Evolutionary conservation across 2,329 filamentous ascomycete genomes (phyloP), one percentile per base, ranked within the genome.

Genomic region (Helotiales sp.): DNA sequence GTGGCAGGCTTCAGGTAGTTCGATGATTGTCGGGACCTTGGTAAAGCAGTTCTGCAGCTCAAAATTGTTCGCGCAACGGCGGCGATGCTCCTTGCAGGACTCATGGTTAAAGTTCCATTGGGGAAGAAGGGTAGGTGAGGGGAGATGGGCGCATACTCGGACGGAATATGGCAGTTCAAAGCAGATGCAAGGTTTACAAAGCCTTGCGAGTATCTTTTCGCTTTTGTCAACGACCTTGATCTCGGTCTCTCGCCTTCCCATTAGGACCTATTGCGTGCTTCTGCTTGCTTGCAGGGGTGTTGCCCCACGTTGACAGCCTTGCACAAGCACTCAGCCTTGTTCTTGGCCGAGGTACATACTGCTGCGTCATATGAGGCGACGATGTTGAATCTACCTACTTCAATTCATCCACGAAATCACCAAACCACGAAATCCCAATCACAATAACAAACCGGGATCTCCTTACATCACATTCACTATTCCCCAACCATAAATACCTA

Each of bases 11-110:
- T 59, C 12, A 27, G 31, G 15, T 51, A 38, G 36, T 48, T 53
- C 3, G 63, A 67, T 25, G 58, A 59, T 47, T 64, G 58, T 49
- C 61, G 59, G 58, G 54, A 46, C 53, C 40, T 59, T 22, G 52
- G 46, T 6, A 62, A 24, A 33, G 25, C 27, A 42, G 57, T 61
- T 7, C 60, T 25, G 5, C 57, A n/a, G 52, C 52, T 63, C 24
- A 60, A 34, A 47, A 57, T 57, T 61, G 54, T 62, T 57, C 65
- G 62, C 22, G 61, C 60, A 29, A 61, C 57, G 17, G 64, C 55
- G 25, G 60, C 58, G 12, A 67, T 38, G 53, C 60, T 62, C 48
- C 63, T 66, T 1, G 62, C 59, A 5, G 64, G 58, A 24, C 63
- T 68, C 69, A 71, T 71, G 15, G 13, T 29, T 15, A 24, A 13